These are phyloP conservation scores for Cercospora sojina DNA, from an alignment of 2,329 filamentous ascomycete species.

Conservation along the genomic window DNA sequence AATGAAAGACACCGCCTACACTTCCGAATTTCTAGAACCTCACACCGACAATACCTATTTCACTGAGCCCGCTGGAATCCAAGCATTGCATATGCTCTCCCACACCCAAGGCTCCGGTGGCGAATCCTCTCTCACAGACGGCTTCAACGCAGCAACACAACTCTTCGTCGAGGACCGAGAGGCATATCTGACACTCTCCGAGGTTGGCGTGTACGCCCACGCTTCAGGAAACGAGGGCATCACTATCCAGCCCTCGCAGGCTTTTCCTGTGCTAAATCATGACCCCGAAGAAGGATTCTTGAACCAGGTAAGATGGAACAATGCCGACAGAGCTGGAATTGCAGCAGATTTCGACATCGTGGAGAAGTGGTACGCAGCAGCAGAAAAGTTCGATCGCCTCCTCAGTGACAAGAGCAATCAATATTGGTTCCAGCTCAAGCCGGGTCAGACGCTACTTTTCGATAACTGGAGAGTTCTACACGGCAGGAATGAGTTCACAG, in stretches of 20 bases:
- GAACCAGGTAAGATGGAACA: conserved; percentile 84
- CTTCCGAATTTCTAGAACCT: conserved; percentile 73
- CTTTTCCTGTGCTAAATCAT: conserved; percentile 71
- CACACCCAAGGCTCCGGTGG: conserved; percentile 72
- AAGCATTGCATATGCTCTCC: conserved; percentile 88
- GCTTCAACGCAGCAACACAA: conserved; percentile 68
- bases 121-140: conserved; percentile 79
- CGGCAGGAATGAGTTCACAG: conserved; percentile 78
- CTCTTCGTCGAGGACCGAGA: conserved; percentile 56
- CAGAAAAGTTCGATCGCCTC: conserved; percentile 67
- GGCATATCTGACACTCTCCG: conserved; percentile 59
- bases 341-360: conserved; percentile 50
- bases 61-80: conserved; percentile 83
- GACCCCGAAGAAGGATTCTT: conserved; percentile 48
- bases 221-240: conserved; percentile 84
- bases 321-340: conserved; percentile 76
- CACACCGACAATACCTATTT: conserved; percentile 98
- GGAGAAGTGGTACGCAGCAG: conserved; percentile 74
- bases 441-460: conserved; percentile 79
- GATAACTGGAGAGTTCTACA: conserved; percentile 96
- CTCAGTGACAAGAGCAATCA: conserved; percentile 64
- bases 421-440: conserved; percentile 77
- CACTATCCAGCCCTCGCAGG: conserved; percentile 68
- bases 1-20: conserved; percentile 69
- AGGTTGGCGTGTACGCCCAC: conserved; percentile 67